A percentile compares a stretch with the other conserved stretches of the same genome.
These are phyloP conservation scores for Colletotrichum plurivorum DNA, from an alignment of 2,329 filamentous ascomycete genomes.

Conservation along the genomic window DNA sequence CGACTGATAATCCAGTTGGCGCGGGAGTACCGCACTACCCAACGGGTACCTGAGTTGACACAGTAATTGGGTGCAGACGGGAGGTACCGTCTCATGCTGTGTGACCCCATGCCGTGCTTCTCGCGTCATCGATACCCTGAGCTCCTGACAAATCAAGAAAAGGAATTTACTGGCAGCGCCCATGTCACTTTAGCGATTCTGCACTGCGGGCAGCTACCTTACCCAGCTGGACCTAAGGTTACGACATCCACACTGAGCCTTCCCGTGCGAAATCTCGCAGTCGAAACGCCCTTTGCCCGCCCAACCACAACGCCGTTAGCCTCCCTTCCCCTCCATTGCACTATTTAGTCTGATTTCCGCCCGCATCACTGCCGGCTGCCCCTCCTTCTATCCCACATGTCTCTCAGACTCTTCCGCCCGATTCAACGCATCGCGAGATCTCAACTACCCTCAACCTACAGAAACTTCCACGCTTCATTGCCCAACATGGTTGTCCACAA, in stretches of 20 bases:
- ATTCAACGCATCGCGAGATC: conserved; percentile 36
- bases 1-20: too few species aligned
- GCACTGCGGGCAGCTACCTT: conserved; percentile 15
- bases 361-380: conserved; percentile 11
- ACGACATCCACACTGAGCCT: conserved; percentile 9
- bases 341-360: conserved; percentile 35
- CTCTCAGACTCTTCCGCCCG: conserved; percentile 31
- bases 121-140: conserved; percentile 36
- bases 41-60: accelerated
- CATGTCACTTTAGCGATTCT: conserved; percentile 25
- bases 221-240: neutral
- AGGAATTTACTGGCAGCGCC: conserved; percentile 19
- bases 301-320: conserved; percentile 10
- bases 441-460: conserved; percentile 13
- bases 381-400: conserved; percentile 32
- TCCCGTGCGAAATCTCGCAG: neutral
- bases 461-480: conserved; percentile 53
- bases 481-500: conserved; percentile 62
- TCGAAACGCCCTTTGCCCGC: conserved; percentile 21
- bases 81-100: neutral
- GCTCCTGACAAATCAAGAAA: conserved; percentile 31
- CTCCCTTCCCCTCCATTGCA: conserved; percentile 7
- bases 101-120: neutral
- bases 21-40: neutral
- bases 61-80: neutral